Base-by-base conservation (phyloP, 352 stramenopile species). In the Pilasporangium apinafurcum region DNA sequence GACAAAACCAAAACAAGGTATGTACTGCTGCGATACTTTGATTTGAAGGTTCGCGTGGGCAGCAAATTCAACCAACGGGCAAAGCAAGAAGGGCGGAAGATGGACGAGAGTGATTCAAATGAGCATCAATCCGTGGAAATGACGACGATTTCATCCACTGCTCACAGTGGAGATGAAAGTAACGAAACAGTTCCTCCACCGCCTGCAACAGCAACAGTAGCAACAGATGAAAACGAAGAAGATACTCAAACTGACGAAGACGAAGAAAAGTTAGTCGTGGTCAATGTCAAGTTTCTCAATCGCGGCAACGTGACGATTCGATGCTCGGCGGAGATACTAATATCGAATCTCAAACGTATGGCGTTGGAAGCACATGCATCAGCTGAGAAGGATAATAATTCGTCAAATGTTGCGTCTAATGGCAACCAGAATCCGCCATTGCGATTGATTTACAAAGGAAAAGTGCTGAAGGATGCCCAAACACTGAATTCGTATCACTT, bases 401-500 rank as follows among this genome's bases (percentile, higher is more conserved):
- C 21, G 8, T 31, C 1, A 21, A 28, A 10, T 9, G 40, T 29
- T 25, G 29, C 26, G 22, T 24, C 18, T 34, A 24, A 24, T 14
- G 27, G 3, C 26, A 4, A 27, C 33, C 5, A 28, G 25, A 5
- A 41, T 38, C 17, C 20, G 17, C 18, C 49, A 7, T 38, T 73
- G 47, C 56, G 64, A 8, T 37, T 78, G 16, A 78, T 78, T 29
- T 78, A 78, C 63, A 74, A 75, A 37, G 65, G 65, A 12, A 78
- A 71, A 25, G 62, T 78, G 20, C 44, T 78, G 21, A 67, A 74
- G 31, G 55, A 78, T 43, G 51, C 62, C 26, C 59, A 65, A 26
- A 35, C 44, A 35, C 60, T 78, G 24, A 31, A 24, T 2, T 18
- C 46, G 12, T 69, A 63, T 44, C 40, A 53, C 44, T 78, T 78